phyloP scores from a whole-genome alignment of 2,329 filamentous ascomycete species.

The Aureobasidium musti region DNA sequence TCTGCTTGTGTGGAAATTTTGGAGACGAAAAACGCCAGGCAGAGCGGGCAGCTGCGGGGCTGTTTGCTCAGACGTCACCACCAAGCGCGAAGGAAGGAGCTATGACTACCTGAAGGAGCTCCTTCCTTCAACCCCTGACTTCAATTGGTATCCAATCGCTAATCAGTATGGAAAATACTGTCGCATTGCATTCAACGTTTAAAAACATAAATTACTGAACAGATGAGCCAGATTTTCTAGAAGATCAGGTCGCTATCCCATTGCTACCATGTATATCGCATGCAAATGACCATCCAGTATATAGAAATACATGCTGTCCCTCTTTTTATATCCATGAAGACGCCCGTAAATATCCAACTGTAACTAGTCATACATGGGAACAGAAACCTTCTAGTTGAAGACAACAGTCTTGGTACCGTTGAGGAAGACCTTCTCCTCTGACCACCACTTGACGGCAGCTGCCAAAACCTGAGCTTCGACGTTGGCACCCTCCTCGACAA shows the following conservation, averaged over 20 bases:
- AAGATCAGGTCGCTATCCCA: not conserved
- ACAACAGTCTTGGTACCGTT: constrained; percentile 81
- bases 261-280: not conserved
- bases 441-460: constrained; percentile 80
- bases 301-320: not conserved
- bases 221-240: not conserved
- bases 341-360: not conserved
- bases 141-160: not conserved
- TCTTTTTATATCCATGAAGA: not conserved
- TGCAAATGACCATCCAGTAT: constrained; percentile 3
- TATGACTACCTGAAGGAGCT: constrained; percentile 2
- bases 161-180: not conserved
- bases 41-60: constrained; percentile 15
- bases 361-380: constrained; percentile 1
- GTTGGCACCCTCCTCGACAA: constrained; percentile 78
- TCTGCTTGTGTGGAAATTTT: not conserved
- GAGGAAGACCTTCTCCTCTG: constrained; percentile 73
- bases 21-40: constrained; percentile 15
- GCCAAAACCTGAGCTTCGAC: constrained; percentile 82
- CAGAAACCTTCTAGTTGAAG: constrained; percentile 54
- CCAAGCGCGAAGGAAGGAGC: not conserved
- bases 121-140: not conserved
- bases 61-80: constrained; percentile 17
- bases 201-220: not conserved
- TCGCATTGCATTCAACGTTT: not conserved